Evolutionary conservation across 1,284 basidiomycete genomes (phyloP).

Genomic region (Peniophora sp.): DNA sequence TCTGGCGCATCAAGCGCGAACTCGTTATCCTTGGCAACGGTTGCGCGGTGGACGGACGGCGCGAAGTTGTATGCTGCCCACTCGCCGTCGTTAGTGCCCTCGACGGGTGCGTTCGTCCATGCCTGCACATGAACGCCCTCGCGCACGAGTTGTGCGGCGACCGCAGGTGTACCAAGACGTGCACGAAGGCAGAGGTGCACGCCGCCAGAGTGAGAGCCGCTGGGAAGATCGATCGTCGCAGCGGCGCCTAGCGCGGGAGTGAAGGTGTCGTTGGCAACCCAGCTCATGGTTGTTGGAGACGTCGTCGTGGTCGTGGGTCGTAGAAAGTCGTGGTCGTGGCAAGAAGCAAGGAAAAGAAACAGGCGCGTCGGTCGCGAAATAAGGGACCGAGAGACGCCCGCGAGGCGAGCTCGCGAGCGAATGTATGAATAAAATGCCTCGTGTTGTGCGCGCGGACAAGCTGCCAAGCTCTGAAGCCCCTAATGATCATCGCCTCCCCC

Average conservation of each 20-base stretch:
- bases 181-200: conserved; percentile 31
- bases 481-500: not conserved
- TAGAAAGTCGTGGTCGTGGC: not conserved
- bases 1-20: conserved; percentile 8
- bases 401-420: not conserved
- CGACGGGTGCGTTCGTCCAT: conserved; percentile 35
- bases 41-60: not conserved
- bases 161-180: conserved; percentile 18
- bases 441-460: too few relatives aligned
- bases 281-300: conserved; percentile 1
- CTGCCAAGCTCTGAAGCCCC: too few relatives aligned
- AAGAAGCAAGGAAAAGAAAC: not conserved
- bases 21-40: not conserved
- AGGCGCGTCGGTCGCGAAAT: not conserved
- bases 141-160: conserved; percentile 24
- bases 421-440: not conserved
- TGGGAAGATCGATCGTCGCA: conserved; percentile 10
- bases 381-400: not conserved
- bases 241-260: conserved; percentile 10
- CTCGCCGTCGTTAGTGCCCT: conserved; percentile 16
- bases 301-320: not conserved
- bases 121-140: conserved; percentile 32
- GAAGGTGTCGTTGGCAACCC: conserved; percentile 7
- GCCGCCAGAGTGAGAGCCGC: conserved; percentile 8
- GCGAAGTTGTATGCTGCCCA: conserved; percentile 35